Conservation (phyloP, 2,329 filamentous ascomycete genomes). For the Paracorniculantispora psalliotae region DNA sequence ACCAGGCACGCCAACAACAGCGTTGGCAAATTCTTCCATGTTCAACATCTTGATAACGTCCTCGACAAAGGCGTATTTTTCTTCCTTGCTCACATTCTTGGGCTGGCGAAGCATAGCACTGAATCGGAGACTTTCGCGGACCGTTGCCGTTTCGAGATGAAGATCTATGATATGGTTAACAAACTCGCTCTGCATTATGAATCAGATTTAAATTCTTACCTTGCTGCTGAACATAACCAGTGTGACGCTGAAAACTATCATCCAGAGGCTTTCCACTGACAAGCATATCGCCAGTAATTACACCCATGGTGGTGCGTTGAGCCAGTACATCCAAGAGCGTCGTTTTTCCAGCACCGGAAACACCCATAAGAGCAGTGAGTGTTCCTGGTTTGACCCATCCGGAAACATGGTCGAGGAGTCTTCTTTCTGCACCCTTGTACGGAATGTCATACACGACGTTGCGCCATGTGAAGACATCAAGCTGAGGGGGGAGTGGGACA, state of each 20-base stretch:
- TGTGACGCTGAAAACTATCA: conserved; percentile 57
- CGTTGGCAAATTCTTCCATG: conserved; percentile 63
- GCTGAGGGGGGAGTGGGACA: conserved; percentile 33
- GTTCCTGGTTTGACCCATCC: conserved; percentile 91
- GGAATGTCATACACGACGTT: conserved; percentile 67
- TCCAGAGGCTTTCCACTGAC: conserved; percentile 56
- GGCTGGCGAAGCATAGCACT: conserved; percentile 56
- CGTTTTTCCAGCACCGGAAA: conserved; percentile 44
- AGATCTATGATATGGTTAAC: conserved; percentile 37
- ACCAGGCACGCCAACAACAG: conserved; percentile 59
- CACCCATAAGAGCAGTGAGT: conserved; percentile 71
- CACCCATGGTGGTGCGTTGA: conserved; percentile 52
- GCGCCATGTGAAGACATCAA: conserved; percentile 69
- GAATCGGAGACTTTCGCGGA: conserved; percentile 50
- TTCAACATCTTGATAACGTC: conserved; percentile 61
- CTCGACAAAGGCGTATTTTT: conserved; percentile 59
- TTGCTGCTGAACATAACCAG: conserved; percentile 64
- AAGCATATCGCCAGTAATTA: conserved; percentile 62
- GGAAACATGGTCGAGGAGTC: conserved; percentile 71
- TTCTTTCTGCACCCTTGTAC: conserved; percentile 68
- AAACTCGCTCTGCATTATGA: neutral
- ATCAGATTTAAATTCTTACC: conserved; percentile 30
- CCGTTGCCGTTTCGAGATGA: conserved; percentile 50
- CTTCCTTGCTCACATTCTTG: conserved; percentile 43
- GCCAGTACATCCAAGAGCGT: conserved; percentile 39